Base-by-base conservation (phyloP, 2,329 filamentous ascomycete genomes). In the Metarhizium sp. region DNA sequence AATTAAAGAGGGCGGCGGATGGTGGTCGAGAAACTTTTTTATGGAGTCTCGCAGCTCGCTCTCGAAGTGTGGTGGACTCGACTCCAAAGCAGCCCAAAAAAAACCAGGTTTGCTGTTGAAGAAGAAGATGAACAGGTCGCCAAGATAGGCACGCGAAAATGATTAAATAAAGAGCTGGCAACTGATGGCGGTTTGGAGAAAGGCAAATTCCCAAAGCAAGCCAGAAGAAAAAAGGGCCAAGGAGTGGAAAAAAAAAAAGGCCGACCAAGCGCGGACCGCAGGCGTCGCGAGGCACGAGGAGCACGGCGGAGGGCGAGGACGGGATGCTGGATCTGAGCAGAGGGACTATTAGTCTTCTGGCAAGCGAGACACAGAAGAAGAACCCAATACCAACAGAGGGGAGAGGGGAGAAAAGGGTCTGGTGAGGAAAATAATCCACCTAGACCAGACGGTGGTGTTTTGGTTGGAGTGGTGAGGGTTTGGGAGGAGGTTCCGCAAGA, bases 391-490 rank as follows among this genome's bases (percentile, higher is more conserved):
- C 59, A 59, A 60, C 60, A 63, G 62, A 64, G 62, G 60, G 59
- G 60, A 61, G 64, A 67, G 59, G 59, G 60, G 61, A 58, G 60
- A 60, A 67, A 62, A 60, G 59, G 64, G 65, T 63, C 67, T 61
- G 66, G 64, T 63, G 59, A 64, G 62, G 62, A 59, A 61, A 61
- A 56, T 59, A 57, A 66, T 66, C 66, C 68, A 69, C 69, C 62
- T 63, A 66, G 67, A 69, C 69, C 69, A 69, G 45, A 48, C 45
- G 62, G 38, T 54, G 54, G 50, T 54, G 47, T 50, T 56, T 66
- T 67, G 62, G 58, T 62, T 62, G 57, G 59, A 63, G 62, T 69
- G 69, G 65, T 69, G 66, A 71, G 66, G 67, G 63, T 69, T 69
- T 64, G 65, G 65, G 59, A 69, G 62, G 59, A 68, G 63, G 6